Percentiles rank a stretch among this genome's conserved stretches.
These are phyloP conservation scores for Fabrea salina DNA, from an alignment of 169 alveolate species.

Conservation along the genomic window DNA sequence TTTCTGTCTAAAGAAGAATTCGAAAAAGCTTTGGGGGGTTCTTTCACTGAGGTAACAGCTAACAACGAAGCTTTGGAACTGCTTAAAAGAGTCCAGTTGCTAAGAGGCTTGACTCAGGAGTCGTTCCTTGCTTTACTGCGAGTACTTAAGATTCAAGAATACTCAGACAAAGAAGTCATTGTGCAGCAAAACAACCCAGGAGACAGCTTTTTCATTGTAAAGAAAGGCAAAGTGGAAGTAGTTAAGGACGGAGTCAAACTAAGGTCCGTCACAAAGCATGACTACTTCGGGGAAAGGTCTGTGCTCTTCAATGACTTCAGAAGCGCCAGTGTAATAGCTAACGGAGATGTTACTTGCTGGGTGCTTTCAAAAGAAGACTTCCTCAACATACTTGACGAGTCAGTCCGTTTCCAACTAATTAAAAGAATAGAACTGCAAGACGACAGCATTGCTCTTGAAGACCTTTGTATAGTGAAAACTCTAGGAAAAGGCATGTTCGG, in stretches of 20 bases:
- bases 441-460: constrained; percentile 82
- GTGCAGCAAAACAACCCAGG: constrained; percentile 36
- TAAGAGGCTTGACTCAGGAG: constrained; percentile 3
- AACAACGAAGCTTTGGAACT: constrained; percentile 4
- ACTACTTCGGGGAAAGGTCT: constrained; percentile 95
- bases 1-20: background rate
- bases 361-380: constrained; percentile 35
- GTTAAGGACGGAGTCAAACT: constrained; percentile 31
- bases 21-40: constrained; percentile 9
- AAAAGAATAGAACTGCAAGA: constrained; percentile 91
- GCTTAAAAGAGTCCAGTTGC: background rate
- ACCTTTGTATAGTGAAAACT: constrained; percentile 67
- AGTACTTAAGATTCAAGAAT: background rate
- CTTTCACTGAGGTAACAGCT: background rate
- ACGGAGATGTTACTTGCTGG: constrained; percentile 40
- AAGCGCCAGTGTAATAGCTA: constrained; percentile 89
- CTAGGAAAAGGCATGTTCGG: constrained; percentile 93
- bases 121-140: background rate
- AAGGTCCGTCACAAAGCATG: constrained; percentile 69
- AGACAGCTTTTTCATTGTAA: constrained; percentile 40
- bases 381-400: constrained; percentile 19
- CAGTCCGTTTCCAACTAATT: constrained; percentile 85
- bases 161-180: constrained; percentile 31
- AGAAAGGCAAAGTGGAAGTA: constrained; percentile 49
- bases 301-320: constrained; percentile 90